Conservation (phyloP, 345 rosid genomes). For the Salix suchowensis region DNA sequence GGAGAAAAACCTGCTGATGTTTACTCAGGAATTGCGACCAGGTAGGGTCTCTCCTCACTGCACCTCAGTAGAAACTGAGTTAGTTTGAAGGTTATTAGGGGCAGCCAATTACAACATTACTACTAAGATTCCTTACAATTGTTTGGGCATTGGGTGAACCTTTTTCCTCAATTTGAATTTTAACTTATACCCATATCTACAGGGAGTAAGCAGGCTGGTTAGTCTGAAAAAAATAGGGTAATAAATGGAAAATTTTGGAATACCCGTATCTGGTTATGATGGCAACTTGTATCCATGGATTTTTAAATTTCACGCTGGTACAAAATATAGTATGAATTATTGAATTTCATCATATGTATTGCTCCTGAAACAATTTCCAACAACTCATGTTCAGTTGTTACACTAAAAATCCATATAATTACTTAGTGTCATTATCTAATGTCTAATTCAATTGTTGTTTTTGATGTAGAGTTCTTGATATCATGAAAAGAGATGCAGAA, state of each 20-base stretch:
- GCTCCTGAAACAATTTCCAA: not conserved
- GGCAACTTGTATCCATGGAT: not conserved
- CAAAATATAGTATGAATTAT: not conserved
- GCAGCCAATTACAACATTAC: not conserved
- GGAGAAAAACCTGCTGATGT: conserved; percentile 95
- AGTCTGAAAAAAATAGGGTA: not conserved
- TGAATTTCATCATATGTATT: not conserved
- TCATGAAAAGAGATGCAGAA: conserved; percentile 68
- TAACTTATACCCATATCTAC: not conserved
- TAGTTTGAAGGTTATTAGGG: not conserved
- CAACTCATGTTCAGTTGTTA: not conserved
- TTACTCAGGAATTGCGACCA: conserved; percentile 84
- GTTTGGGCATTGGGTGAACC: not conserved
- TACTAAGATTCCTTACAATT: not conserved
- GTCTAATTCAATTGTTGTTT: not conserved
- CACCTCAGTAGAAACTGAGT: not conserved
- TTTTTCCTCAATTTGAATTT: not conserved
- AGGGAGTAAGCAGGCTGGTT: not conserved
- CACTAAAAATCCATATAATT: not conserved
- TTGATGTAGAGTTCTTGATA: conserved; percentile 70
- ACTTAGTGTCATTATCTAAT: conserved; percentile 1
- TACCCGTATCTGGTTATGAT: not conserved
- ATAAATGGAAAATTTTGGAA: not conserved
- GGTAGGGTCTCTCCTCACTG: conserved; percentile 39
- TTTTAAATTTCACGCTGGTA: not conserved